Base-by-base conservation (phyloP, 2,329 filamentous ascomycete genomes). In the Diplodia sapinea region DNA sequence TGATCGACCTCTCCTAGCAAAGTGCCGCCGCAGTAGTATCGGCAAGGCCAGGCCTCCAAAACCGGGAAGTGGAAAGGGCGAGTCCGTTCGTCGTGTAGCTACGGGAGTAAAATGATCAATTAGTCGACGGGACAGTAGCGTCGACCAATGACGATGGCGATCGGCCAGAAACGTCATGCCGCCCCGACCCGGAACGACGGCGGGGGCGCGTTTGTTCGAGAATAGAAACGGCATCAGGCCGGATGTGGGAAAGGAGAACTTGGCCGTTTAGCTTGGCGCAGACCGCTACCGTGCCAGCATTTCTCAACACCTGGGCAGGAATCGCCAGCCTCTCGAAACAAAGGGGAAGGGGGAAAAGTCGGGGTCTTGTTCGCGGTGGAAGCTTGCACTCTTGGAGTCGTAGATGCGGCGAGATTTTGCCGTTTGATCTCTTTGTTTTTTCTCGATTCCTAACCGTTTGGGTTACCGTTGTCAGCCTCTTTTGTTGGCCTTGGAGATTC, bases 191-290 rank as follows among this genome's bases (percentile, higher is more conserved):
- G 17, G 9, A 49, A 49, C 17, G 20, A n/a, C 17, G 43, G 50
- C 23, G 8, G 50, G 23, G 20, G 15, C 15, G 29, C 13, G 13
- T n/a, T 8, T n/a, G 54, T 33, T 15, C 36, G 52, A n/a, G 15
- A 31, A 55, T 38, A 33, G 11, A 29, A 61, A 47, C 47, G 40
- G 29, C 38, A 29, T 61, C 40, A 49, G 57, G 40, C 57, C 57
- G 57, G 56, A 59, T 29, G 23, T 15, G 38, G 56, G 57, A 26
- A 26, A 8, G 54, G 31, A 13, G 38, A 50, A 40, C 57, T 50
- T 61, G 47, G 57, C 40, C 47, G 40, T 40, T 33, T 33, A 49
- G 57, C 57, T 50, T 61, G 57, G 57, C 40, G 17, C 54, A 23
- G 12, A 23, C 12, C 33, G 36, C 31, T 36, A 23, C 33, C 54